Base-by-base conservation (phyloP, 2,329 filamentous ascomycete genomes). In the Tolypocladium nubicola region DNA sequence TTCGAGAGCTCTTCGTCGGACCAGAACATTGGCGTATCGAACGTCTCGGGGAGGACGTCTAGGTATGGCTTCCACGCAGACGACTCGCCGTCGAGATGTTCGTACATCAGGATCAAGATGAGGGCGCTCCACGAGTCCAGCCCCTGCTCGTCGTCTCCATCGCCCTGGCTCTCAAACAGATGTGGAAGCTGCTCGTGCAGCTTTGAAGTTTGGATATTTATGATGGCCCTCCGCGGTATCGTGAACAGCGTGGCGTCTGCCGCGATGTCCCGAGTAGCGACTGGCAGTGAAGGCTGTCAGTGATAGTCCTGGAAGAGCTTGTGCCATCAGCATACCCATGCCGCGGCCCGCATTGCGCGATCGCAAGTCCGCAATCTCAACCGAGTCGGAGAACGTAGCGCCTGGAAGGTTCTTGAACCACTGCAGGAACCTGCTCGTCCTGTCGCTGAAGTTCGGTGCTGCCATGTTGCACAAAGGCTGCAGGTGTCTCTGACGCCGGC, bases 1-100 rank as follows among this genome's bases (percentile, higher is more conserved):
- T 87, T 79, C 0, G 76, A 73, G 3, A 96, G 76, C 69, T 96
- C 90, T 1, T 76, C 73, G 0, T 80, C 75, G 2, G 81, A 76
- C 92, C 92, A 97, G 73, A 92, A 96, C 88, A 97, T 96, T 62
- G 93, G 80, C 2, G 90, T 95, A 69, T 94, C 83, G 67, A 96
- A 96, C 1, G 73, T 66, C 6, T 67, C 63, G 1, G 90, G 90
- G 6, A 96, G 78, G 23, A 96, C 77, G 58, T 85, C 79, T 62
- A 96, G 85, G 70, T 96, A 96, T 0, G 85, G 79, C 61, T 84
- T 82, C 91, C 91, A 96, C 10, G 72, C 74, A 1, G 90, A 95
- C 1, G 63, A 73, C 59, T 64, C 75, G 54, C 71, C 84, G 69
- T 70, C 85, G 9, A 84, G 71, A 57, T 77, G 79, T 73, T 96